Percentiles rank a stretch among this genome's conserved stretches.
Evolutionary conservation across 2,329 filamentous ascomycete genomes (phyloP).

Genomic region (Fusarium nurragi): DNA sequence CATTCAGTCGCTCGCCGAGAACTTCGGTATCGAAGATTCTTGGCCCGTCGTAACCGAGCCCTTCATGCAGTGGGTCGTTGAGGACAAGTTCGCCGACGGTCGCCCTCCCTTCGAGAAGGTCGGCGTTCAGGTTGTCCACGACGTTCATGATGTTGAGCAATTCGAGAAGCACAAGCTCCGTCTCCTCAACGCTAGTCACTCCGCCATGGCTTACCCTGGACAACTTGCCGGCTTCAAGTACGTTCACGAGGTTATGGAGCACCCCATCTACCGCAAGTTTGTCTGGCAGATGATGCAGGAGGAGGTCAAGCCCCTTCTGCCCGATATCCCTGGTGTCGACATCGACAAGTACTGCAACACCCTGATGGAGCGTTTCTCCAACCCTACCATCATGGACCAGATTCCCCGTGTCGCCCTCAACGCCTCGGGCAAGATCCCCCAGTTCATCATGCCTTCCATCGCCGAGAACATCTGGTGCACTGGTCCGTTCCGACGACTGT

Average conservation of each 20-base stretch:
- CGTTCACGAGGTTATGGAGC: constrained; percentile 63
- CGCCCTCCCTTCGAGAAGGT: constrained; percentile 63
- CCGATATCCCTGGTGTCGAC: constrained; percentile 59
- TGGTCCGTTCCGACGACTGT: constrained; percentile 58
- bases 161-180: constrained; percentile 67
- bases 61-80: constrained; percentile 66
- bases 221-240: constrained; percentile 63
- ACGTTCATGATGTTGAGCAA: constrained; percentile 62
- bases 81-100: constrained; percentile 62
- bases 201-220: constrained; percentile 61
- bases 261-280: constrained; percentile 58
- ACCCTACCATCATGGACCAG: constrained; percentile 66
- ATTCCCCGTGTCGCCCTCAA: constrained; percentile 61
- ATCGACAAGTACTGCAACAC: constrained; percentile 63
- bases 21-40: constrained; percentile 59
- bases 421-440: constrained; percentile 64
- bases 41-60: constrained; percentile 66
- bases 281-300: constrained; percentile 65
- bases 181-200: constrained; percentile 63
- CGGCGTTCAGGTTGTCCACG: constrained; percentile 61
- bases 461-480: constrained; percentile 58
- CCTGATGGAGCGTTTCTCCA: constrained; percentile 64
- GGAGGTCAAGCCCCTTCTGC: constrained; percentile 63
- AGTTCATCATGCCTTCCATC: constrained; percentile 60
- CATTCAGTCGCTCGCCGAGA: constrained; percentile 54